Conservation (phyloP, 2,329 filamentous ascomycete species). For the Clarireedia sp. region DNA sequence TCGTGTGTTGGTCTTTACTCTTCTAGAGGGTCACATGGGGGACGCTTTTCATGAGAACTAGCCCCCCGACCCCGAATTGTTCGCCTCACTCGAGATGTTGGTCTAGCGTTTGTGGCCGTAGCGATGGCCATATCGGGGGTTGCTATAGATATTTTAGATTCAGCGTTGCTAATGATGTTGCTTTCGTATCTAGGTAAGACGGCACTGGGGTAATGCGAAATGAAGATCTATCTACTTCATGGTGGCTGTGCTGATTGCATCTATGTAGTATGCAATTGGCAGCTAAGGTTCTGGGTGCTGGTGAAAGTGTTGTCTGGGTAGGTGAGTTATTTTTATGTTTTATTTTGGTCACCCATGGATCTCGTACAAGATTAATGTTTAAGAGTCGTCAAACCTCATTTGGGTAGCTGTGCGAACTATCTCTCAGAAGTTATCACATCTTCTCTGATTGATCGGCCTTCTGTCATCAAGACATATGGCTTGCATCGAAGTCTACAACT, state of each 20-base stretch:
- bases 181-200: slow-evolving; percentile 84
- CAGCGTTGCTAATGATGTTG: too few species aligned
- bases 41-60: too few species aligned
- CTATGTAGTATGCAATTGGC: slow-evolving; percentile 69
- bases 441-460: not conserved
- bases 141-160: too few species aligned
- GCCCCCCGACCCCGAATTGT: too few species aligned
- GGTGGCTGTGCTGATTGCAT: slow-evolving; percentile 12
- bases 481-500: not conserved
- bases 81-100: too few species aligned
- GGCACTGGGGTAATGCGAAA: slow-evolving; percentile 45
- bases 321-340: slow-evolving; percentile 40
- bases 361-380: not conserved
- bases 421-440: not conserved
- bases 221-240: not conserved
- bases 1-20: too few species aligned
- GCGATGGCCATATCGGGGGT: too few species aligned
- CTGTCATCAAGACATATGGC: not conserved
- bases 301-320: slow-evolving; percentile 69
- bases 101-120: too few species aligned
- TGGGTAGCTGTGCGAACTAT: too few species aligned
- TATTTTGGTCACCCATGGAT: not conserved
- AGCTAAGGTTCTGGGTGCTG: slow-evolving; percentile 52
- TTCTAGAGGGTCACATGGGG: too few species aligned
- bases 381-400: not conserved